A percentile compares a stretch with the other conserved stretches of the same genome.
Conservation (phyloP, 768 basidiomycete genomes). For the Fomitopsis pulvina region DNA sequence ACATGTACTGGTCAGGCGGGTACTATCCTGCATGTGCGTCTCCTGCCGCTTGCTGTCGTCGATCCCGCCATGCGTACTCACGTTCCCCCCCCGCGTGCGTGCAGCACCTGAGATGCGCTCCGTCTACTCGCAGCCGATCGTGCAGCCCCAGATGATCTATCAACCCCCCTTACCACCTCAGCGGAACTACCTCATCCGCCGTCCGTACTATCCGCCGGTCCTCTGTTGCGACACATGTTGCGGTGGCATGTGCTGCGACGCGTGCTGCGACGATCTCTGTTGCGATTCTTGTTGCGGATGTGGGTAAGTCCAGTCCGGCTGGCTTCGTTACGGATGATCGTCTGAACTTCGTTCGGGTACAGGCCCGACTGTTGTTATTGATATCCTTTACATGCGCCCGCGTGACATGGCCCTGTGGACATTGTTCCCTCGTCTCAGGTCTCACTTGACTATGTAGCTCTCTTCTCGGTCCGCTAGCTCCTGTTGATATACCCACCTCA, state of each 20-base stretch:
- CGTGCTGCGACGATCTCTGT: slow-evolving; percentile 10
- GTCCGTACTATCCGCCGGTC: slow-evolving; percentile 5
- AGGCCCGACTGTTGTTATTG: no score
- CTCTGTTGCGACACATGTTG: slow-evolving; percentile 16
- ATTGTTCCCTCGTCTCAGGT: no score
- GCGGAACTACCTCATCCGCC: slow-evolving; percentile 8
- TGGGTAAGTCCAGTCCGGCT: no score
- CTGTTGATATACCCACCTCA: no score
- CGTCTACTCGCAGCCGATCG: slow-evolving; percentile 18
- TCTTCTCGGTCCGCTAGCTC: no score
- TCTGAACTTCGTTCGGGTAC: no score
- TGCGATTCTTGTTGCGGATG: slow-evolving; percentile 13
- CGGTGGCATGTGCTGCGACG: slow-evolving; percentile 15
- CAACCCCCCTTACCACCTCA: slow-evolving; percentile 10
- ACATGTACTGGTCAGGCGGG: slow-evolving; percentile 16
- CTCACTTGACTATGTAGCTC: no score
- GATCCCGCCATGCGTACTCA: no score
- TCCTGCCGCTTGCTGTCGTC: no score
- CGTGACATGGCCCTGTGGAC: no score
- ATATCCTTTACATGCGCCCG: no score
- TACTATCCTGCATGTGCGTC: slow-evolving; percentile 21
- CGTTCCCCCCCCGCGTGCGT: background rate
- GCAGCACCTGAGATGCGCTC: slow-evolving; percentile 24
- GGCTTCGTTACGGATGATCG: no score
- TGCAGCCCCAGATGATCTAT: slow-evolving; percentile 20